Evolutionary conservation across 257 asterid species (phyloP).

Genomic region (Nemophila menziesii): DNA sequence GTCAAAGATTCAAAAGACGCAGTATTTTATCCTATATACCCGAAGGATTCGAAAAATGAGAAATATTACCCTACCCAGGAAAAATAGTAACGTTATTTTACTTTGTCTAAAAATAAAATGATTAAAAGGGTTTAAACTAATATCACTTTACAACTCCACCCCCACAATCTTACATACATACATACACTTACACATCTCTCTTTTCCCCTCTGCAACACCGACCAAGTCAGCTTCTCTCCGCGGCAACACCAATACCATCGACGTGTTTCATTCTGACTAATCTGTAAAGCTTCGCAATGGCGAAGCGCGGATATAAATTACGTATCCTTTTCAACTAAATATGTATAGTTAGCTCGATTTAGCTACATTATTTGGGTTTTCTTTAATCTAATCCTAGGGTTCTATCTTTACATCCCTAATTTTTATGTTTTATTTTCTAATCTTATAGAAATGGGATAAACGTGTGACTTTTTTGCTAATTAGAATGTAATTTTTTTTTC

Average conservation of each 20-base stretch:
- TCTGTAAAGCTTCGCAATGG: conserved; percentile 31
- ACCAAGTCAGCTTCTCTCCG: conserved; percentile 12
- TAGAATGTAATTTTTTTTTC: not conserved
- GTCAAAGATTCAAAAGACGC: too few species aligned
- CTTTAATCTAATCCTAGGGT: not conserved
- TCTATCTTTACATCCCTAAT: not conserved
- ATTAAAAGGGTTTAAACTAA: not conserved
- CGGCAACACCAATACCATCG: conserved; percentile 10
- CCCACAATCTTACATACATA: not conserved
- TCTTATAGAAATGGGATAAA: not conserved
- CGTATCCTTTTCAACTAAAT: conserved; percentile 51
- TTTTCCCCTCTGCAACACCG: conserved; percentile 14
- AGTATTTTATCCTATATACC: too few species aligned
- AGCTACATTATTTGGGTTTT: conserved; percentile 3
- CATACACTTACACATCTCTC: conserved; percentile 8
- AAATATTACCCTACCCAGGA: too few species aligned
- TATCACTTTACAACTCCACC: not conserved
- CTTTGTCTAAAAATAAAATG: not conserved
- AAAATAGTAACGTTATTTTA: too few species aligned
- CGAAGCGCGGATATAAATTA: conserved; percentile 86
- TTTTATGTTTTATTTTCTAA: not conserved
- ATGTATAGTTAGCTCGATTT: conserved; percentile 1
- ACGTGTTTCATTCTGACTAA: conserved; percentile 4
- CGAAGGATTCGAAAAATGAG: too few species aligned
- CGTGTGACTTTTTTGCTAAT: not conserved